A percentile compares a stretch with the other conserved stretches of the same genome.
Conservation (phyloP, 2,329 filamentous ascomycete genomes). For the Trichoderma citrinoviride region DNA sequence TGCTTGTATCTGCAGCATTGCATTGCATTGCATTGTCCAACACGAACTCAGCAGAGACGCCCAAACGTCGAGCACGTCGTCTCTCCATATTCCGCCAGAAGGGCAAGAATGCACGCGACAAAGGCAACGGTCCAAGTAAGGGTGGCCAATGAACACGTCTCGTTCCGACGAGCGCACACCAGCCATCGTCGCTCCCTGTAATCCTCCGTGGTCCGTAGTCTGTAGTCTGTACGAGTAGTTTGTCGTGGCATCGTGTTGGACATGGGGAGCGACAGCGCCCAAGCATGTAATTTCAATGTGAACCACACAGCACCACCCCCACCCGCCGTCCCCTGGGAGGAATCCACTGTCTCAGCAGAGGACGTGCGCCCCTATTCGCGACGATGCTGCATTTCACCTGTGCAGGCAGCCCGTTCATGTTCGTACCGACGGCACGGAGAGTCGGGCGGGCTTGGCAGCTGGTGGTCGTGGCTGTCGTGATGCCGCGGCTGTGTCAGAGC, state of each 20-base stretch:
- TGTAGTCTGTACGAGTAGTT: too few relatives aligned
- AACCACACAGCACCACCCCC: neutral
- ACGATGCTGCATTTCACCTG: neutral
- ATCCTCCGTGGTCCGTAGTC: too few relatives aligned
- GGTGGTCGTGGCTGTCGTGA: neutral
- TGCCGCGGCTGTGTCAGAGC: neutral
- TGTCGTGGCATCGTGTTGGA: too few relatives aligned
- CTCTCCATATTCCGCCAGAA: neutral
- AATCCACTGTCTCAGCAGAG: slow-evolving; percentile 20
- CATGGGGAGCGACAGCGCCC: too few relatives aligned
- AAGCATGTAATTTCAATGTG: neutral
- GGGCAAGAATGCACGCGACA: slow-evolving; percentile 1
- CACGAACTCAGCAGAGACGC: too few relatives aligned
- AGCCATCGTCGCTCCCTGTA: too few relatives aligned
- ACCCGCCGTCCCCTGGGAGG: slow-evolving; percentile 14
- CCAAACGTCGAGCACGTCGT: too few relatives aligned
- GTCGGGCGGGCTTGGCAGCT: neutral
- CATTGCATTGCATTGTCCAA: neutral
- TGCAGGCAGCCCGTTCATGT: neutral
- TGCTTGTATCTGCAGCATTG: too few relatives aligned
- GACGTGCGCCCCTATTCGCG: slow-evolving; percentile 11
- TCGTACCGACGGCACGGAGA: neutral
- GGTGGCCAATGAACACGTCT: neutral
- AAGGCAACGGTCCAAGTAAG: neutral
- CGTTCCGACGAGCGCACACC: neutral